These are phyloP conservation scores for Ophiosphaerella korrae DNA, from an alignment of 2,329 filamentous ascomycete species.

Conservation along the genomic window DNA sequence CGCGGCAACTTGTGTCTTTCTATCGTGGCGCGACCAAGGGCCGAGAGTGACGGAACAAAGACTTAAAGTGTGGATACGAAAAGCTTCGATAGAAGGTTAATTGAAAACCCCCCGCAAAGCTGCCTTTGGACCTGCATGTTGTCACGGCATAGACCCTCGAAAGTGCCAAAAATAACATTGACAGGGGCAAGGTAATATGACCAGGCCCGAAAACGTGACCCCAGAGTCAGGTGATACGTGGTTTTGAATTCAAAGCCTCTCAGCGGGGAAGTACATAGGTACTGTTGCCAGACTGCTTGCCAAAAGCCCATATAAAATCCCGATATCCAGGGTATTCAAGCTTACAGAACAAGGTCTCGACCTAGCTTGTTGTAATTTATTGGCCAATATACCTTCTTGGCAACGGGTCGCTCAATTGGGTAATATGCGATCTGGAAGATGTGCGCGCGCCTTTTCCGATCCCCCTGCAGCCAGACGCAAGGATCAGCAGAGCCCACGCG, in stretches of 20 bases:
- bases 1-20: slow-evolving; percentile 1
- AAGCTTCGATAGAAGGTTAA: slow-evolving; percentile 37
- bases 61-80: slow-evolving; percentile 40
- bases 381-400: slow-evolving; percentile 28
- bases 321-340: slow-evolving; percentile 25
- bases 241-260: slow-evolving; percentile 3
- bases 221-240: slow-evolving; percentile 34
- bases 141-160: slow-evolving; percentile 7
- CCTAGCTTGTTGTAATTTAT: slow-evolving; percentile 36
- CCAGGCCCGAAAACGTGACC: slow-evolving; percentile 20
- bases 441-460: slow-evolving; percentile 27
- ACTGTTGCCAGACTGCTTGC: slow-evolving; percentile 8
- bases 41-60: slow-evolving; percentile 17
- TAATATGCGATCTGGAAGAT: slow-evolving; percentile 34
- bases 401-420: slow-evolving; percentile 36
- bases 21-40: slow-evolving; percentile 9
- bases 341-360: slow-evolving; percentile 45
- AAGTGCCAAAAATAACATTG: slow-evolving; percentile 36
- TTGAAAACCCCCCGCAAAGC: slow-evolving; percentile 23
- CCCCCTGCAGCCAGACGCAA: slow-evolving; percentile 23
- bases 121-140: slow-evolving; percentile 24
- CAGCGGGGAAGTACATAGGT: slow-evolving; percentile 1
- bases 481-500: slow-evolving; percentile 22
- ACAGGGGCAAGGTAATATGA: slow-evolving; percentile 24
- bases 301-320: slow-evolving; percentile 12